Evolutionary conservation across 352 stramenopile genomes (phyloP).

Genomic region (Halophytophthora batemanensis): DNA sequence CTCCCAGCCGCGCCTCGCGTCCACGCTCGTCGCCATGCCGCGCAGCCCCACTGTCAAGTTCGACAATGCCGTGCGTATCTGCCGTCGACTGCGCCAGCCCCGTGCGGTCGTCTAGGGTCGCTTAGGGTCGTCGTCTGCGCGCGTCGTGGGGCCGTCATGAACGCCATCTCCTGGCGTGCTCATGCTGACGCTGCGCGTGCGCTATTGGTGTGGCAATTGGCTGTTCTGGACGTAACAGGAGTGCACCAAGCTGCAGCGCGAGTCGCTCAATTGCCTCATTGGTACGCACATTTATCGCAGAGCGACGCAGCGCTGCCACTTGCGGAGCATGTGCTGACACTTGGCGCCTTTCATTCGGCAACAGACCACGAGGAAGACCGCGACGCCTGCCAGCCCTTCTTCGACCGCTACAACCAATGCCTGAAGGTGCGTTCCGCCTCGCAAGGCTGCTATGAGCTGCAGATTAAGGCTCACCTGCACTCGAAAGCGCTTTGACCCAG

Average conservation of each 20-base stretch:
- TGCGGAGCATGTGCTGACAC: too few species aligned
- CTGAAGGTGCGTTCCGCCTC: too few species aligned
- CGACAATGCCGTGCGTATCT: constrained; percentile 35
- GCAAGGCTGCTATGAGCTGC: too few species aligned
- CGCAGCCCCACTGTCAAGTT: constrained; percentile 30
- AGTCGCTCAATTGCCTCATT: constrained; percentile 69
- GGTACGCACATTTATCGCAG: constrained; percentile 25
- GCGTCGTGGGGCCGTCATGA: too few species aligned
- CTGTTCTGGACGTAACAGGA: constrained; percentile 27
- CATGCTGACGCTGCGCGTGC: too few species aligned
- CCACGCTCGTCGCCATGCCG: constrained; percentile 5
- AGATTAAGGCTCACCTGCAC: too few species aligned
- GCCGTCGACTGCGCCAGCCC: background rate
- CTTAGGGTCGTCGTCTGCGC: too few species aligned
- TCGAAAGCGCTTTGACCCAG: too few species aligned
- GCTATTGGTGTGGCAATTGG: too few species aligned
- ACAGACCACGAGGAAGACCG: constrained; percentile 52
- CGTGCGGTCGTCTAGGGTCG: background rate
- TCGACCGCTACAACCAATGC: constrained; percentile 67
- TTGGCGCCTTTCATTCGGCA: background rate
- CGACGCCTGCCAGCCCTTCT: constrained; percentile 48
- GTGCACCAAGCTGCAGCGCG: constrained; percentile 60
- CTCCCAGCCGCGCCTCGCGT: background rate
- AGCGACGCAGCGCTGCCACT: too few species aligned
- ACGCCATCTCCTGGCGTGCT: too few species aligned